A percentile compares a stretch with the other conserved stretches of the same genome.
phyloP scores from a whole-genome alignment of 2,329 filamentous ascomycete species.

The Colletotrichum horii region DNA sequence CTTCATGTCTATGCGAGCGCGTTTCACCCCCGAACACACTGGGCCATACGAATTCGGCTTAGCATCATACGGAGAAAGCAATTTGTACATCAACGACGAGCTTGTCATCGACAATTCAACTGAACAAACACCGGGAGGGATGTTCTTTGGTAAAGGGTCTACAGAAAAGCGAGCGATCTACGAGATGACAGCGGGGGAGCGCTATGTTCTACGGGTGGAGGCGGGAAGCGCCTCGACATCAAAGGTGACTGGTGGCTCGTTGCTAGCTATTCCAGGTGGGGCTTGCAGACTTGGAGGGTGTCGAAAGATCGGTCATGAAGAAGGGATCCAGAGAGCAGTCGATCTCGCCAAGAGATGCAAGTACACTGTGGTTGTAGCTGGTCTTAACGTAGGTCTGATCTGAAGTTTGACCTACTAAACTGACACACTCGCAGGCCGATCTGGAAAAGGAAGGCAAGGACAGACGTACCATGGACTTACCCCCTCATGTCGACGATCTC shows the following conservation, averaged over 20 bases:
- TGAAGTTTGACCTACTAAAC: too few relatives aligned
- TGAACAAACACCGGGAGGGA: slow-evolving; percentile 64
- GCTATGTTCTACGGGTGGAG: slow-evolving; percentile 63
- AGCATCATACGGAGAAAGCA: slow-evolving; percentile 68
- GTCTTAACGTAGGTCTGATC: slow-evolving; percentile 54
- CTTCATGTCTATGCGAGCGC: slow-evolving; percentile 66
- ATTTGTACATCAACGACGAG: slow-evolving; percentile 65
- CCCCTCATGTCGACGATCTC: slow-evolving; percentile 69
- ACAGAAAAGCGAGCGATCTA: slow-evolving; percentile 65
- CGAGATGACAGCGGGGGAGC: slow-evolving; percentile 60
- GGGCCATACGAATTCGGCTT: slow-evolving; percentile 68
- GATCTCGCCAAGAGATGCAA: slow-evolving; percentile 71
- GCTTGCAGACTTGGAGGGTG: slow-evolving; percentile 67
- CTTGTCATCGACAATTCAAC: slow-evolving; percentile 70
- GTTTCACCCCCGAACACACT: slow-evolving; percentile 63
- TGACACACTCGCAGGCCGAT: slow-evolving; percentile 43
- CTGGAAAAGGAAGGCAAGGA: slow-evolving; percentile 78
- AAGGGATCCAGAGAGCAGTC: slow-evolving; percentile 70
- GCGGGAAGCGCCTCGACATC: slow-evolving; percentile 65
- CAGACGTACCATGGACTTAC: slow-evolving; percentile 74
- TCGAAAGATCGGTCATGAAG: slow-evolving; percentile 59
- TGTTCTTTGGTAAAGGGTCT: slow-evolving; percentile 71
- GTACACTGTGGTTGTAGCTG: slow-evolving; percentile 78
- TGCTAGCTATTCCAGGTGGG: slow-evolving; percentile 61
- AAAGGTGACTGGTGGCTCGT: slow-evolving; percentile 51